A percentile compares a stretch with the other conserved stretches of the same genome.
Conservation (phyloP, 306 rosid genomes). For the Lathyrus sativus region DNA sequence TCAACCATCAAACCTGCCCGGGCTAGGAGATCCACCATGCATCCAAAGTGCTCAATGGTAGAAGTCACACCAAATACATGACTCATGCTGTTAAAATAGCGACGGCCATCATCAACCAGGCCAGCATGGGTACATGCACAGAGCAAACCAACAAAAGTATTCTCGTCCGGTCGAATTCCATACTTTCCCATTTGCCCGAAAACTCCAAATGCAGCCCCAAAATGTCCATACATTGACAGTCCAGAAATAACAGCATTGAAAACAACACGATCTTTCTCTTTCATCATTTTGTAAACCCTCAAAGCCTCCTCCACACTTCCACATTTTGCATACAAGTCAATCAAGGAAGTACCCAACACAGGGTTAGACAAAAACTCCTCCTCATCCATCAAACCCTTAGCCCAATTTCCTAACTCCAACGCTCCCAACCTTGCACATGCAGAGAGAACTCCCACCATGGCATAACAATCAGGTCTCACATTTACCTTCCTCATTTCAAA, state of each 20-base stretch:
- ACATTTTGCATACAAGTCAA: slow-evolving; percentile 78
- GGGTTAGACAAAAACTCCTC: slow-evolving; percentile 57
- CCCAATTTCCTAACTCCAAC: slow-evolving; percentile 62
- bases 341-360: slow-evolving; percentile 68
- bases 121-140: slow-evolving; percentile 81
- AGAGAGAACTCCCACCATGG: slow-evolving; percentile 73
- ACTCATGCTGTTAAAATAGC: slow-evolving; percentile 57
- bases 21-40: slow-evolving; percentile 74
- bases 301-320: slow-evolving; percentile 59
- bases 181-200: slow-evolving; percentile 63
- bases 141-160: slow-evolving; percentile 70
- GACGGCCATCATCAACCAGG: slow-evolving; percentile 65
- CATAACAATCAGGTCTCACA: slow-evolving; percentile 63
- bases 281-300: slow-evolving; percentile 61
- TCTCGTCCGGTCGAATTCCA: slow-evolving; percentile 60
- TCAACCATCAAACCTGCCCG: slow-evolving; percentile 70
- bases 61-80: slow-evolving; percentile 51
- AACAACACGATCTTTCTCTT: slow-evolving; percentile 59
- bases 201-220: slow-evolving; percentile 58
- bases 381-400: slow-evolving; percentile 51
- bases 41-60: slow-evolving; percentile 76
- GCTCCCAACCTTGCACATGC: slow-evolving; percentile 75
- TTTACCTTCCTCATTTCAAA: slow-evolving; percentile 60
- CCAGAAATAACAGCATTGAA: slow-evolving; percentile 69
- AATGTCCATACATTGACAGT: slow-evolving; percentile 70